Conservation (phyloP, 2,329 filamentous ascomycete genomes). For the Nothomitra cinnamomea region DNA sequence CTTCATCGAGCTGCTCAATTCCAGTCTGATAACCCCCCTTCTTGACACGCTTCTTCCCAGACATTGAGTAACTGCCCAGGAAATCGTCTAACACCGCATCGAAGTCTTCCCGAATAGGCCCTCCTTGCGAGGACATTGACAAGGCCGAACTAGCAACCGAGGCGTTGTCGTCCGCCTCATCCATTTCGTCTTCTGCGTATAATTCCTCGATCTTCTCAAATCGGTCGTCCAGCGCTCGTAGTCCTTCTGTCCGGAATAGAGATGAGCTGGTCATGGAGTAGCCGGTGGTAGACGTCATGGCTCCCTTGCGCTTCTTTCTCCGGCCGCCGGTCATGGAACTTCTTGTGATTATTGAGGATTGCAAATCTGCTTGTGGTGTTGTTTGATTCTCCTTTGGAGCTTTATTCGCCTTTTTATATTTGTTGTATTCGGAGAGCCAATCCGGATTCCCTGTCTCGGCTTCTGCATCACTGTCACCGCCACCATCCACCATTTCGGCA, state of each 20-base stretch:
- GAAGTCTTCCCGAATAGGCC: slow-evolving; percentile 57
- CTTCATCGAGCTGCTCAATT: slow-evolving; percentile 78
- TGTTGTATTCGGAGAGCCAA: slow-evolving; percentile 85
- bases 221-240: slow-evolving; percentile 68
- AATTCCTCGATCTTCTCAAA: slow-evolving; percentile 83
- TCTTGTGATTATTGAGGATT: slow-evolving; percentile 53
- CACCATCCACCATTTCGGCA: slow-evolving; percentile 27
- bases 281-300: slow-evolving; percentile 68
- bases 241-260: slow-evolving; percentile 71
- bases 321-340: slow-evolving; percentile 65
- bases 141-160: slow-evolving; percentile 33
- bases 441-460: slow-evolving; percentile 47
- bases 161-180: slow-evolving; percentile 30
- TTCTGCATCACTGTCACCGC: slow-evolving; percentile 37
- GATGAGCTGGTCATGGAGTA: slow-evolving; percentile 90
- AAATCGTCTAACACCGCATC: slow-evolving; percentile 89
- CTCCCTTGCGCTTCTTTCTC: slow-evolving; percentile 88
- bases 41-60: slow-evolving; percentile 58
- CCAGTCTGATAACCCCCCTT: slow-evolving; percentile 68
- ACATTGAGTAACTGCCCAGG: slow-evolving; percentile 53
- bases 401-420: slow-evolving; percentile 75
- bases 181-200: slow-evolving; percentile 42
- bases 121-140: slow-evolving; percentile 43
- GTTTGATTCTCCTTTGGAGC: slow-evolving; percentile 13
- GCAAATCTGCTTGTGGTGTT: slow-evolving; percentile 42